These are phyloP conservation scores for Pseudozyma thailandica DNA, from an alignment of 1,284 basidiomycete species.

Conservation along the genomic window DNA sequence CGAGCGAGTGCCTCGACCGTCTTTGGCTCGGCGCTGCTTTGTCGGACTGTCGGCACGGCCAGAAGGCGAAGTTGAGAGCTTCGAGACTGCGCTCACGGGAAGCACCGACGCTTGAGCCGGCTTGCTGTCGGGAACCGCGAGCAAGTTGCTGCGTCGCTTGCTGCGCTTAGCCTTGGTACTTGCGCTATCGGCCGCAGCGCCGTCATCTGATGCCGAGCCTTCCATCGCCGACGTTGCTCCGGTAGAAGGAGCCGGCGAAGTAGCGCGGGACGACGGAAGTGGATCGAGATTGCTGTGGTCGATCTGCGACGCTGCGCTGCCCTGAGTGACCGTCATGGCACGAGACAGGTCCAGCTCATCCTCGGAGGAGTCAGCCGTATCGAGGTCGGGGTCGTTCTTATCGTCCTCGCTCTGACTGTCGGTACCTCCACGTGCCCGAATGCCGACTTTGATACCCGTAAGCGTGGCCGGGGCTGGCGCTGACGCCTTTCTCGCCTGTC, in stretches of 20 bases:
- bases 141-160: constrained; percentile 34
- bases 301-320: constrained; percentile 2
- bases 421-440: constrained; percentile 55
- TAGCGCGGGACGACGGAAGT: constrained; percentile 6
- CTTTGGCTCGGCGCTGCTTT: constrained; percentile 4
- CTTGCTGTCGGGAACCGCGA: constrained; percentile 63
- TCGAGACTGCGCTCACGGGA: constrained; percentile 50
- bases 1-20: constrained; percentile 14
- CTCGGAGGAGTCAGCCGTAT: constrained; percentile 42
- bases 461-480: constrained; percentile 83
- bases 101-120: constrained; percentile 62
- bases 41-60: constrained; percentile 10
- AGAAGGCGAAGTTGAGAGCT: constrained; percentile 21
- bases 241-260: constrained; percentile 20
- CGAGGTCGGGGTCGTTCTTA: constrained; percentile 36
- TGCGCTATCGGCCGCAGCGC: constrained; percentile 13
- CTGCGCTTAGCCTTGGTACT: constrained; percentile 22
- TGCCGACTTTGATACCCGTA: constrained; percentile 82
- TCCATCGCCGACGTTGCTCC: constrained; percentile 16
- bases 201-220: constrained; percentile 21
- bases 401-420: constrained; percentile 56
- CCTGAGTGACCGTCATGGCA: constrained; percentile 53
- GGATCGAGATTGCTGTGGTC: constrained; percentile 24
- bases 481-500: constrained; percentile 78
- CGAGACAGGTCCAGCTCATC: constrained; percentile 58